Base-by-base conservation (phyloP, 495 filamentous ascomycete genomes). In the Penicillium simplicissimum region DNA sequence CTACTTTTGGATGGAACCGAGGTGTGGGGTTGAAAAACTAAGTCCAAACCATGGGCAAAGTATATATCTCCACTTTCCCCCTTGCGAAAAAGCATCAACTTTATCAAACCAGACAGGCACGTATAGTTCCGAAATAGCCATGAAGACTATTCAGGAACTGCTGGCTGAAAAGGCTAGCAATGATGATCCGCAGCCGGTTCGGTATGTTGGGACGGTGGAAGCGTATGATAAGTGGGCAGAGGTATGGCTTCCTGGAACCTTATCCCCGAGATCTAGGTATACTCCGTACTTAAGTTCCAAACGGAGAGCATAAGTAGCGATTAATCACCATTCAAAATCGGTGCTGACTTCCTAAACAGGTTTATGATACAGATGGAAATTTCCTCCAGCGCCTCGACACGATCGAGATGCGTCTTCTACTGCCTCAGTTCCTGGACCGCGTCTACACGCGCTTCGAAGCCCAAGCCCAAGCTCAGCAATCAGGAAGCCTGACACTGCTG, bases 291-390 rank as follows among this genome's bases (percentile, higher is more conserved):
- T 0, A 31, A 31, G 28, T 31, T 31, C 28, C 28, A 31, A 31
- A 31, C 6, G 28, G 28, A 31, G 28, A 7, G 28, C 28, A 31
- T 31, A 7, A 31, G 28, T 43, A 14, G 38, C 38, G n/a, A 6
- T 6, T 43, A n/a, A 7, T 15, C 11, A 7, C 5, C 11, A 14
- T 43, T 43, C 6, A 1, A 43, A 9, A 33, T 9, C 23, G 4
- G 11, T 6, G 25, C 14, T 17, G 17, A 28, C 25, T n/a, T 9
- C 8, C 21, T 2, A 35, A 36, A 53, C 52, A 80, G 69, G 76
- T 86, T 60, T 92, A 92, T 72, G 88, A 92, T 67, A 85, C 80
- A 42, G 88, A 92, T 60, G 84, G 84, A 28, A 92, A 91, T 69
- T 88, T 91, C 69, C 79, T 92, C 2, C 89, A 91, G 75, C 81